Evolutionary conservation across 1,284 basidiomycete species (phyloP).

Genomic region (Boletus semigastroideus): DNA sequence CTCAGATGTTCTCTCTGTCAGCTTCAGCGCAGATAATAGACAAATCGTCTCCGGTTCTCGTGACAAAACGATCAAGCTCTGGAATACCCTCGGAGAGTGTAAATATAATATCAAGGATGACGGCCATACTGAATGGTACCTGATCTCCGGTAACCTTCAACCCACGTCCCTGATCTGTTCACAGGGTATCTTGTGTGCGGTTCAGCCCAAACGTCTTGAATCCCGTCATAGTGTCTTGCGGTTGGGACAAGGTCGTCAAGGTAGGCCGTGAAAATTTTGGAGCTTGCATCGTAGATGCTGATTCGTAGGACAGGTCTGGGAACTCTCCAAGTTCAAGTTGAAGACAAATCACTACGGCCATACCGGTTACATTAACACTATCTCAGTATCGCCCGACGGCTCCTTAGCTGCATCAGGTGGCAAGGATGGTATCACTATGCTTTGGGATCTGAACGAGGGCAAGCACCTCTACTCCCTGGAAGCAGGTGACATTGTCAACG

Average conservation of each 20-base stretch:
- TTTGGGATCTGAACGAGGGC: constrained; percentile 99
- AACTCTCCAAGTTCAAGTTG: constrained; percentile 99
- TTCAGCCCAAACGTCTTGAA: constrained; percentile 99
- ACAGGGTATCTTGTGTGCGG: constrained; percentile 97
- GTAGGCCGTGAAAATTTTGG: constrained; percentile 76
- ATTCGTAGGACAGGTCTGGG: constrained; percentile 81
- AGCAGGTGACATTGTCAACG: constrained; percentile 98
- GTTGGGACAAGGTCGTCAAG: constrained; percentile 99
- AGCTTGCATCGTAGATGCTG: constrained; percentile 31
- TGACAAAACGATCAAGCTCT: constrained; percentile 98
- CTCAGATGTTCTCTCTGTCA: constrained; percentile 96
- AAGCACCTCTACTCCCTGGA: constrained; percentile 99
- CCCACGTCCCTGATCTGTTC: constrained; percentile 5
- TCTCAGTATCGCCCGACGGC: constrained; percentile 98
- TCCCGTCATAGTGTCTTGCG: constrained; percentile 98
- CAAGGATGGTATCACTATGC: constrained; percentile 99
- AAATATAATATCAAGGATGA: constrained; percentile 99
- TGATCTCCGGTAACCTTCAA: constrained; percentile 4
- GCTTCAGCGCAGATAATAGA: constrained; percentile 96
- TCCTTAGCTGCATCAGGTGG: constrained; percentile 99
- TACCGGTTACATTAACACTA: constrained; percentile 99
- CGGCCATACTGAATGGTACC: constrained; percentile 92
- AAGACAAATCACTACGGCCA: constrained; percentile 99
- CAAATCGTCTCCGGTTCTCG: constrained; percentile 99
- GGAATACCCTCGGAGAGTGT: constrained; percentile 99